Conservation (phyloP, 345 rosid genomes). For the Eucalyptus rudis region DNA sequence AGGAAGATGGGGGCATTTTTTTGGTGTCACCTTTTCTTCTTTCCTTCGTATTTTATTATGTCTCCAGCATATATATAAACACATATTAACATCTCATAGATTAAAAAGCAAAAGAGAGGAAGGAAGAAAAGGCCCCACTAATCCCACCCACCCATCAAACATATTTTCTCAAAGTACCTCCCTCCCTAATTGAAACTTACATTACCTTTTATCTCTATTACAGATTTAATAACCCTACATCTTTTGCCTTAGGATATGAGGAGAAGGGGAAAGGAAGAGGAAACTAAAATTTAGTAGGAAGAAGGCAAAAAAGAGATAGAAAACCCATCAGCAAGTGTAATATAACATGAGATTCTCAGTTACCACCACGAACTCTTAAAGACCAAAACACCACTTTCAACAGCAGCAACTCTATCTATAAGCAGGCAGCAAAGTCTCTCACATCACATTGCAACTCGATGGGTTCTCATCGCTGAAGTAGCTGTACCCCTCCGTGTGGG, state of each 20-base stretch:
- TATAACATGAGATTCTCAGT: conserved; percentile 20
- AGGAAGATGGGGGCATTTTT: neutral
- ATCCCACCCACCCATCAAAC: neutral
- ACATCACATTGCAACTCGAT: conserved; percentile 85
- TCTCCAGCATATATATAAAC: conserved; percentile 12
- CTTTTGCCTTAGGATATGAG: neutral
- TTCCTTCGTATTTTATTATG: neutral
- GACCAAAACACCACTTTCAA: neutral
- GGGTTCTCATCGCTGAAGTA: conserved; percentile 86
- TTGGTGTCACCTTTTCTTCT: neutral
- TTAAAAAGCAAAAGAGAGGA: conserved; percentile 9
- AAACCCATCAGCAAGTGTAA: conserved; percentile 39
- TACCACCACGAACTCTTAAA: neutral
- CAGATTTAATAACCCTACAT: neutral
- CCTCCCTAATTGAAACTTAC: neutral
- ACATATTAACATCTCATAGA: conserved; percentile 37
- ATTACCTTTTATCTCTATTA: neutral
- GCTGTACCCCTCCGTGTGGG: conserved; percentile 14
- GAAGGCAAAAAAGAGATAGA: conserved; percentile 11
- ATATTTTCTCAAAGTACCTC: neutral
- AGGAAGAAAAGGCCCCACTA: neutral
- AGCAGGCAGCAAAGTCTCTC: conserved; percentile 11
- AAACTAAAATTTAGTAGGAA: neutral
- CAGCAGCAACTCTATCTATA: neutral
- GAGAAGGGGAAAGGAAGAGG: neutral